phyloP scores from a whole-genome alignment of 1,139 yeast genomes.

The Debaryomyces nepalensis region DNA sequence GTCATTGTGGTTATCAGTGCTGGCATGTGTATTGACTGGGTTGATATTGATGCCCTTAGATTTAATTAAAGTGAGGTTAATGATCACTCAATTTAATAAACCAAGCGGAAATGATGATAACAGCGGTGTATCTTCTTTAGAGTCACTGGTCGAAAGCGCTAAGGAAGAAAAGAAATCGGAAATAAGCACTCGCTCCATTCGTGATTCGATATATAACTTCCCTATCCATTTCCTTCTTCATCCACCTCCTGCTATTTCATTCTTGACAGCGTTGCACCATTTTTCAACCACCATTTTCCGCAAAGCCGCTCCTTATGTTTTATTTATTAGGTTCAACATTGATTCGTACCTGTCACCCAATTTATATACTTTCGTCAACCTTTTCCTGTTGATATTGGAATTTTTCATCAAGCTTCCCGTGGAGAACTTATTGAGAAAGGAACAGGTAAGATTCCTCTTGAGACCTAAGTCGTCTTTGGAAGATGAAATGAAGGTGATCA shows the following conservation, averaged over 20 bases:
- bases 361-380: constrained; percentile 55
- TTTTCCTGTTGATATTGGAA: constrained; percentile 65
- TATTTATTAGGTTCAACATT: constrained; percentile 67
- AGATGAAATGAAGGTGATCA: constrained; percentile 41
- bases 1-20: constrained; percentile 67
- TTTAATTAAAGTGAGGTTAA: constrained; percentile 74
- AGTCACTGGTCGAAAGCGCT: constrained; percentile 9
- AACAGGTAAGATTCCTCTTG: constrained; percentile 71
- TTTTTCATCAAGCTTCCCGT: constrained; percentile 80
- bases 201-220: constrained; percentile 43
- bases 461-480: constrained; percentile 34
- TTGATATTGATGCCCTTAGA: constrained; percentile 82
- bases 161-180: constrained; percentile 9
- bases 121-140: constrained; percentile 4
- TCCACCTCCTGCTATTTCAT: constrained; percentile 59
- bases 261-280: constrained; percentile 62
- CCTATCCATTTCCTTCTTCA: constrained; percentile 49
- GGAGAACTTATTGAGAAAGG: constrained; percentile 83
- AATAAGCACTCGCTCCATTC: constrained; percentile 37
- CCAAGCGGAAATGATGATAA: constrained; percentile 20
- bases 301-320: constrained; percentile 72
- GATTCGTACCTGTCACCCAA: constrained; percentile 71
- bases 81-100: constrained; percentile 59
- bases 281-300: constrained; percentile 65
- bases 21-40: constrained; percentile 76